Evolutionary conservation across 495 filamentous ascomycete species (phyloP).

Genomic region (Lepraria neglecta): DNA sequence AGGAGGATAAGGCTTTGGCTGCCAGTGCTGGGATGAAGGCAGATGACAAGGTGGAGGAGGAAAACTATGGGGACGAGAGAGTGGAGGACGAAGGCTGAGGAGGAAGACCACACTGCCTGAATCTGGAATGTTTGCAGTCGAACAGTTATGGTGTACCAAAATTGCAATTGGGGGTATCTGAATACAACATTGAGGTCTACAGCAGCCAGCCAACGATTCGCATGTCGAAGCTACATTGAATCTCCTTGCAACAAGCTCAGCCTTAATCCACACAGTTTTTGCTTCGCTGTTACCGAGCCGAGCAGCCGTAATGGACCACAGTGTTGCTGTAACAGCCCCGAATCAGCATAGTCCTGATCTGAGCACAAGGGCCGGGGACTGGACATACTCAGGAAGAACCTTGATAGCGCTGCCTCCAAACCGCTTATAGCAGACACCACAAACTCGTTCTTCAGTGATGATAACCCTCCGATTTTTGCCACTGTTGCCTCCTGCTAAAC

Average conservation of each 20-base stretch:
- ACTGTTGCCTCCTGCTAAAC: slow-evolving; percentile 39
- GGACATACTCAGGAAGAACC: slow-evolving; percentile 59
- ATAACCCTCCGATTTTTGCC: slow-evolving; percentile 68
- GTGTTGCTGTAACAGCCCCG: slow-evolving; percentile 41
- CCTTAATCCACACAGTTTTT: slow-evolving; percentile 7
- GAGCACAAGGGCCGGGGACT: not conserved
- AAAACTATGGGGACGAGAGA: slow-evolving; percentile 79
- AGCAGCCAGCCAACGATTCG: slow-evolving; percentile 39
- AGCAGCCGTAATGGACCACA: slow-evolving; percentile 82
- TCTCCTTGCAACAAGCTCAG: slow-evolving; percentile 1
- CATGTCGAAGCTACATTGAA: not conserved
- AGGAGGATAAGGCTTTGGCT: slow-evolving; percentile 64
- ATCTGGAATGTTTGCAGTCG: not conserved
- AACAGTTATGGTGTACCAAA: not conserved
- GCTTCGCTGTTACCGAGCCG: slow-evolving; percentile 39
- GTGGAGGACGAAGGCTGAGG: slow-evolving; percentile 20
- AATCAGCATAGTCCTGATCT: slow-evolving; percentile 13
- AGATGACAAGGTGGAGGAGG: slow-evolving; percentile 65
- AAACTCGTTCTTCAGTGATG: slow-evolving; percentile 79
- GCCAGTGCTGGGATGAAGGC: slow-evolving; percentile 38
- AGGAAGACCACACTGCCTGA: not conserved
- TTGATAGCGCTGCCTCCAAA: slow-evolving; percentile 83
- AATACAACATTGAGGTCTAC: slow-evolving; percentile 6
- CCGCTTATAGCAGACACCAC: slow-evolving; percentile 85
- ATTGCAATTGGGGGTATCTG: slow-evolving; percentile 15